These are phyloP conservation scores for Penicillium coffeae DNA, from an alignment of 495 filamentous ascomycete genomes.

Conservation along the genomic window DNA sequence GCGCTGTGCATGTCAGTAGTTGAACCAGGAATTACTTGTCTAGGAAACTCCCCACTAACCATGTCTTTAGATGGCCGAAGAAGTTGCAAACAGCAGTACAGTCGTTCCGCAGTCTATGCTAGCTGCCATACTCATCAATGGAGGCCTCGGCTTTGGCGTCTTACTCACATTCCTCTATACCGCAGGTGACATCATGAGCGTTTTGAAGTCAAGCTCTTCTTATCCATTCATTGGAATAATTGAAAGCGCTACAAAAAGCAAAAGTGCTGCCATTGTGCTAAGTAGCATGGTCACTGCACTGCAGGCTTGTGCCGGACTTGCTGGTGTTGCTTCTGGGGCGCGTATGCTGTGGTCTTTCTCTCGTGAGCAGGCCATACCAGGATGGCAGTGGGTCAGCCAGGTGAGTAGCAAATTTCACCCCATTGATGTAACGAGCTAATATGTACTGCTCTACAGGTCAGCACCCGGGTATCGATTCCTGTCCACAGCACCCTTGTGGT, in stretches of 20 bases:
- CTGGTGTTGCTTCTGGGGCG: neutral
- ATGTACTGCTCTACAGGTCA: neutral
- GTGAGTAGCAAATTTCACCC: neutral
- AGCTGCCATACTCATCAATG: neutral
- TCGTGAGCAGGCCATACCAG: neutral
- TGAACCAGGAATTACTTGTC: neutral
- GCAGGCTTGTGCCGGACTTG: neutral
- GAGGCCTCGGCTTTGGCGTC: neutral
- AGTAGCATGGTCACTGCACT: neutral
- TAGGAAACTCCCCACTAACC: neutral
- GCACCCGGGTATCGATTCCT: neutral
- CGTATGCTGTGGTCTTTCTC: constrained; percentile 1
- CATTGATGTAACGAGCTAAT: neutral
- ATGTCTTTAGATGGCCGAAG: neutral
- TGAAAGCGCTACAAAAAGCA: neutral
- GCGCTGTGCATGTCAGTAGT: neutral
- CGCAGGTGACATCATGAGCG: neutral
- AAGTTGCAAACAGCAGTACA: constrained; percentile 1
- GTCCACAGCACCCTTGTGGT: neutral
- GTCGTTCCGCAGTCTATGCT: neutral
- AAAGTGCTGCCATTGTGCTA: neutral
- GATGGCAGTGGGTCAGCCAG: constrained; percentile 1
- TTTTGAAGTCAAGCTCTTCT: neutral
- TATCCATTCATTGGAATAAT: neutral
- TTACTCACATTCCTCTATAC: neutral